Evolutionary conservation across 1,284 basidiomycete genomes (phyloP).

Genomic region (Ustilago shanxiensis): DNA sequence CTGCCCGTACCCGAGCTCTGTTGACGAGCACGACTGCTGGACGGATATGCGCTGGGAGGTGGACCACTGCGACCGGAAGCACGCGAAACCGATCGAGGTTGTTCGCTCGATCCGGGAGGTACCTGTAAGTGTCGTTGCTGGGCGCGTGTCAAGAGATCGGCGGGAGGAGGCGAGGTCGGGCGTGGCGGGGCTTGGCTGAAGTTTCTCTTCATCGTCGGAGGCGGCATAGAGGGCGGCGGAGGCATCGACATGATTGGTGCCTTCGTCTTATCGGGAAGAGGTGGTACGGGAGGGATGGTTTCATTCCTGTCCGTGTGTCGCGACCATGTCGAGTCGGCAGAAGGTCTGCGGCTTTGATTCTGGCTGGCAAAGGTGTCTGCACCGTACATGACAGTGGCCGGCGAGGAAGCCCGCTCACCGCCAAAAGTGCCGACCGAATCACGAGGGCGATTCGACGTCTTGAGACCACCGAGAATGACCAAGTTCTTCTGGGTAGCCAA

Average conservation of each 20-base stretch:
- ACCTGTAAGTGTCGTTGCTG: conserved; percentile 48
- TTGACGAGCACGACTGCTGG: conserved; percentile 37
- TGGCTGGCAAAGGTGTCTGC: conserved; percentile 46
- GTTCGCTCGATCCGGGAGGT: conserved; percentile 34
- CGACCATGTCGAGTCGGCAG: conserved; percentile 52
- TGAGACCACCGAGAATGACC: conserved; percentile 45
- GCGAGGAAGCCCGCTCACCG: conserved; percentile 35
- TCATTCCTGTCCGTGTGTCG: conserved; percentile 37
- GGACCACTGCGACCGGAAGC: conserved; percentile 46
- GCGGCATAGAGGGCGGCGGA: conserved; percentile 60
- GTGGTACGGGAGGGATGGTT: conserved; percentile 40
- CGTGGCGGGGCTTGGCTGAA: conserved; percentile 37
- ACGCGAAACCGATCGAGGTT: conserved; percentile 45
- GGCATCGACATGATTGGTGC: conserved; percentile 61
- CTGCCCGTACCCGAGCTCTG: conserved; percentile 41
- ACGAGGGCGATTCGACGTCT: conserved; percentile 32
- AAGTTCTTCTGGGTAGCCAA: conserved; percentile 41
- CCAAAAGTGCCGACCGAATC: conserved; percentile 59
- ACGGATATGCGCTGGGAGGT: conserved; percentile 27
- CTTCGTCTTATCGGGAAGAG: conserved; percentile 58
- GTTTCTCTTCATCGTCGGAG: conserved; percentile 41
- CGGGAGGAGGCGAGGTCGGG: conserved; percentile 59
- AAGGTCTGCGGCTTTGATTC: conserved; percentile 37
- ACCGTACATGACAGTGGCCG: conserved; percentile 48
- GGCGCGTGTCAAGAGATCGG: conserved; percentile 53